Base-by-base conservation (phyloP, 495 filamentous ascomycete species). In the Penicillium fimorum region DNA sequence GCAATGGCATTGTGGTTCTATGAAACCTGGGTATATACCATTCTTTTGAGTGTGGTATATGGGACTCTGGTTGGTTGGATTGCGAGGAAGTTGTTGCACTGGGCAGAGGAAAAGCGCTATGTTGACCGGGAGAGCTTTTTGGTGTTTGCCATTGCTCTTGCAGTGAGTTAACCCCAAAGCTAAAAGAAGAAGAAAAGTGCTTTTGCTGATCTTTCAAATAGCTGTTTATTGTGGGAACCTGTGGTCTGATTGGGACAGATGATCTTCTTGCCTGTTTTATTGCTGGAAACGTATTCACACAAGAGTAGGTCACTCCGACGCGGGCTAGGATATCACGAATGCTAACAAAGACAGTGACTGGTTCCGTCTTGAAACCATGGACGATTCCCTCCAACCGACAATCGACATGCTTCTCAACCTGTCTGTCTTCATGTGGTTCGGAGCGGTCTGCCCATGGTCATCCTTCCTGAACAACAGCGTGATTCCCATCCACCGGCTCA, bases 241-340 rank as follows among this genome's bases (percentile, higher is more conserved):
- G 88, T 61, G 92, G 92, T 11, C 83, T 96, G 79, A 84, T 96
- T 55, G 93, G 93, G 3, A 94, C 85, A 43, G 93, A 96, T 69
- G 93, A 96, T 58, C 86, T 96, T 15, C 79, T 97, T 1, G 92
- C 93, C 3, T 96, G 91, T 72, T 97, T 97, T 62, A 86, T 96
- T 56, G 92, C 93, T 17, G 93, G 93, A 4, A 96, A 96, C 62
- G 84, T 82, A 7, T 94, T 97, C 60, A 96, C 89, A 5, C 89
- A 88, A 81, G 92, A 88, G 81, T 84, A 75, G 56, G 78, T 63
- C 17, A 6, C 15, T 17, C 29, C 43, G 42, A 33, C 33, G 7
- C 15, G 46, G 27, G 32, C 20, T 33, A 48, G n/a, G 10, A 25
- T 5, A 50, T 11, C 17, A 33, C 1, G 30, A 18, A 42, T 22